phyloP scores from a whole-genome alignment of 75 land plant species.

The Pinus albicaulis region DNA sequence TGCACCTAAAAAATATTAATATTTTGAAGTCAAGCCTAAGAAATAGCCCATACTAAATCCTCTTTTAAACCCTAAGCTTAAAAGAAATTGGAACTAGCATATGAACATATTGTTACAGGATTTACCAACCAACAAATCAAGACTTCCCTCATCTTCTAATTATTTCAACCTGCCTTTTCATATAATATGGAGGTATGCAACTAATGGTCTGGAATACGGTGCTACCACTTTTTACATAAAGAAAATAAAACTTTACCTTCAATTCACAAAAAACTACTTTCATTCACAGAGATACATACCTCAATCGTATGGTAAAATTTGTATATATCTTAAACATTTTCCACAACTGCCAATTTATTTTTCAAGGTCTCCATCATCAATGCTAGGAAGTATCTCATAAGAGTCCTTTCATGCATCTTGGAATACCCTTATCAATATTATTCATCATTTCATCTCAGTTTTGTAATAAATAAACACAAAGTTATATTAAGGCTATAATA shows the following conservation, averaged over 20 bases:
- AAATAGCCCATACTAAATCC: background rate
- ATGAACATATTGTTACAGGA: conserved; percentile 18
- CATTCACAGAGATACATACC: conserved; percentile 20
- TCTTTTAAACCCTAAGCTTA: background rate
- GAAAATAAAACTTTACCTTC: background rate
- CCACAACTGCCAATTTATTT: conserved; percentile 82
- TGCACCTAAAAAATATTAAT: conserved; percentile 36
- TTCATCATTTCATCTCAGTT: background rate
- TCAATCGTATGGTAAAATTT: conserved; percentile 71
- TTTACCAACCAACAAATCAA: conserved; percentile 88
- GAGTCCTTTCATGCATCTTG: conserved; percentile 63
- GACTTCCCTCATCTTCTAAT: conserved; percentile 84
- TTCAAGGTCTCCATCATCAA: conserved; percentile 68
- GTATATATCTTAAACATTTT: conserved; percentile 93
- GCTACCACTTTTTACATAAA: background rate
- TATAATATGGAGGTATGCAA: conserved; percentile 57
- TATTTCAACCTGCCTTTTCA: conserved; percentile 75
- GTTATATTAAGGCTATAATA: background rate
- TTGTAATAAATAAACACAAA: background rate
- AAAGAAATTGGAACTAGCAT: background rate
- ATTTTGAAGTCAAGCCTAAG: background rate
- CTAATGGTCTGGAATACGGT: conserved; percentile 32
- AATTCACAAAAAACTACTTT: background rate
- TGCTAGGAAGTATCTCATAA: conserved; percentile 41
- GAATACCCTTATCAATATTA: background rate